Percentiles rank a stretch among this genome's conserved stretches.
These are phyloP conservation scores for Chaetoceros tenuissimus DNA, from an alignment of 108 stramenopile species.

Conservation along the genomic window DNA sequence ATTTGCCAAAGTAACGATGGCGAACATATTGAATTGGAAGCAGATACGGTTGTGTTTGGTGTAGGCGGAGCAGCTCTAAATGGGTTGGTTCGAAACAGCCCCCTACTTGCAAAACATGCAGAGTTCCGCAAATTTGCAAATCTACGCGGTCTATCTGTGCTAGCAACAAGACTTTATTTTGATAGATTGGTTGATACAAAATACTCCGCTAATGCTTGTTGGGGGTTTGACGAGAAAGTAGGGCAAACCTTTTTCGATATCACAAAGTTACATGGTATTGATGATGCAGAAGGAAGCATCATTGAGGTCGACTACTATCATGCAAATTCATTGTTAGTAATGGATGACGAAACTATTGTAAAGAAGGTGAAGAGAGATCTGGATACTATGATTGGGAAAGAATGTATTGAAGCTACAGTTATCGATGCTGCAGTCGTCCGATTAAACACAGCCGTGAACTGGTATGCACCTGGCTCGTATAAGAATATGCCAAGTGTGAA, in stretches of 20 bases:
- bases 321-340: constrained; percentile 49
- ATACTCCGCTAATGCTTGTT: constrained; percentile 79
- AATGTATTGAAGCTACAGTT: constrained; percentile 27
- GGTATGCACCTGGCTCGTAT: constrained; percentile 67
- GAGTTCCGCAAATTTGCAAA: constrained; percentile 68
- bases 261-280: constrained; percentile 40
- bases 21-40: constrained; percentile 16
- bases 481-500: constrained; percentile 42
- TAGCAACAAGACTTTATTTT: constrained; percentile 66
- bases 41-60: constrained; percentile 70
- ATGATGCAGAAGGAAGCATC: constrained; percentile 25
- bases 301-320: constrained; percentile 82
- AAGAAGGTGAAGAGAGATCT: constrained; percentile 51
- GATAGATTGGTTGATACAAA: constrained; percentile 40
- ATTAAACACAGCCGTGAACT: constrained; percentile 61
- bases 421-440: constrained; percentile 57
- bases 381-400: constrained; percentile 39
- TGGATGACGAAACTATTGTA: constrained; percentile 55
- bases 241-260: constrained; percentile 83
- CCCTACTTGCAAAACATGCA: constrained; percentile 30
- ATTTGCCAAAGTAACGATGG: constrained; percentile 1
- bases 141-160: constrained; percentile 58
- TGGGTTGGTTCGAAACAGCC: constrained; percentile 43
- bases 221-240: constrained; percentile 74
- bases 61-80: constrained; percentile 66